These are phyloP conservation scores for Ganoderma leucocontextum DNA, from an alignment of 1,284 basidiomycete species.

Conservation along the genomic window DNA sequence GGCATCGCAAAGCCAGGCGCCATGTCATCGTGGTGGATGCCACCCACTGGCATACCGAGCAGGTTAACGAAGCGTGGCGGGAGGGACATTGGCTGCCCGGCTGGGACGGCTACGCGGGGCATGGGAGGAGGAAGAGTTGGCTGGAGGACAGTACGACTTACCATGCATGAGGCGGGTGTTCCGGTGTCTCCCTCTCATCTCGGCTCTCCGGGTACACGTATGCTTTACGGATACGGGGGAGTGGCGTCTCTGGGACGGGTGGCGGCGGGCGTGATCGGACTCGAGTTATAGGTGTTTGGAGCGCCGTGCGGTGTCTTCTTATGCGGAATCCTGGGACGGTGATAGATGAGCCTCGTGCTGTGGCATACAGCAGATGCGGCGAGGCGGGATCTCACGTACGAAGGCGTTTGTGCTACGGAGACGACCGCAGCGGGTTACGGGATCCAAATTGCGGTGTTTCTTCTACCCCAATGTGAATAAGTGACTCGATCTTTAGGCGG, in stretches of 20 bases:
- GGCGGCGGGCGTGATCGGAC: background rate
- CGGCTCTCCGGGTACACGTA: background rate
- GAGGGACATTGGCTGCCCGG: conserved; percentile 10
- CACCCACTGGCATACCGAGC: conserved; percentile 19
- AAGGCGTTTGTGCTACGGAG: conserved; percentile 10
- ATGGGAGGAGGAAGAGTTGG: conserved; percentile 6
- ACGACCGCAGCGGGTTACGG: conserved; percentile 12
- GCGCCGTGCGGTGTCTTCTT: conserved; percentile 6
- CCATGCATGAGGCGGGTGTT: conserved; percentile 11
- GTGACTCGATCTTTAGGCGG: background rate
- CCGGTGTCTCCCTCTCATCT: conserved; percentile 21
- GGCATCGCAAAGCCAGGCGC: conserved; percentile 32
- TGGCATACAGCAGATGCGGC: conserved; percentile 20
- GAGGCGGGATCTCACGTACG: conserved; percentile 18
- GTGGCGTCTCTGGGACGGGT: conserved; percentile 8
- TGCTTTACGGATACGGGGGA: background rate
- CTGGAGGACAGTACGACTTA: conserved; percentile 5
- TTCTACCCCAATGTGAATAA: background rate
- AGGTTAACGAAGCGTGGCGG: conserved; percentile 21
- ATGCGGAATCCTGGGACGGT: conserved; percentile 16
- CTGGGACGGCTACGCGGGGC: conserved; percentile 11
- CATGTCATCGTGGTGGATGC: conserved; percentile 12
- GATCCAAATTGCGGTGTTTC: conserved; percentile 1
- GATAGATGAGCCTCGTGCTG: conserved; percentile 29
- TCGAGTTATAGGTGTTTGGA: background rate